A percentile compares a stretch with the other conserved stretches of the same genome.
These are phyloP conservation scores for Biscogniauxia mediterranea DNA, from an alignment of 2,329 filamentous ascomycete species.

Conservation along the genomic window DNA sequence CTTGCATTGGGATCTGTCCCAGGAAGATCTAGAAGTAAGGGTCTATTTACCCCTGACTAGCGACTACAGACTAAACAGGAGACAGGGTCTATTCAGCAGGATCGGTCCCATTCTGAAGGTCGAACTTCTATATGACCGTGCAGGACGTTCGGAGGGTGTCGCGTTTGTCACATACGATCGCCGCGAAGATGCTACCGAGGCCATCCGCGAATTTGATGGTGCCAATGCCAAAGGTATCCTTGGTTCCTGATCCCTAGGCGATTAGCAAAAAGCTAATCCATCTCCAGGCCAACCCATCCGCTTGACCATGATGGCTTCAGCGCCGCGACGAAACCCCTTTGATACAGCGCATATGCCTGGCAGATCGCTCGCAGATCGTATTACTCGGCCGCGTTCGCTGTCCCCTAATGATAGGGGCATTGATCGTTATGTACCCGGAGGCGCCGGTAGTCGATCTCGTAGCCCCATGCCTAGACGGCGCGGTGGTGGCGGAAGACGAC, in stretches of 20 bases:
- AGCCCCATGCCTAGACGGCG: constrained; percentile 58
- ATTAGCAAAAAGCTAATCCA: constrained; percentile 5
- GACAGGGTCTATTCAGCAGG: constrained; percentile 73
- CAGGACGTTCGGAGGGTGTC: constrained; percentile 80
- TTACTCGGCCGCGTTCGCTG: constrained; percentile 66
- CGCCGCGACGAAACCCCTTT: constrained; percentile 55
- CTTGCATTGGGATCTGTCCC: constrained; percentile 86
- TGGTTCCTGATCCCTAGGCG: background rate
- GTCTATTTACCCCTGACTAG: background rate
- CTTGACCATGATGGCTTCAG: constrained; percentile 61
- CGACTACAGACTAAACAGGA: constrained; percentile 25
- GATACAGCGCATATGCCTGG: constrained; percentile 55
- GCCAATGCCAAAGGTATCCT: constrained; percentile 79
- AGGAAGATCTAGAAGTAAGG: constrained; percentile 75
- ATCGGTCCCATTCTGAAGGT: constrained; percentile 72
- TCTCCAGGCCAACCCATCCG: constrained; percentile 72
- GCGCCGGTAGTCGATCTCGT: constrained; percentile 51
- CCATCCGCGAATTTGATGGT: constrained; percentile 79
- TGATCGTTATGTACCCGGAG: constrained; percentile 75
- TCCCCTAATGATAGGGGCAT: constrained; percentile 65
- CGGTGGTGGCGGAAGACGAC: constrained; percentile 40
- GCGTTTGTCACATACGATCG: constrained; percentile 80
- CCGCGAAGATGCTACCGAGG: constrained; percentile 67
- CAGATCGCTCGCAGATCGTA: constrained; percentile 59
- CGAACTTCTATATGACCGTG: constrained; percentile 78